These are phyloP conservation scores for Tetracladium setigerum DNA, from an alignment of 495 filamentous ascomycete genomes.

Conservation along the genomic window DNA sequence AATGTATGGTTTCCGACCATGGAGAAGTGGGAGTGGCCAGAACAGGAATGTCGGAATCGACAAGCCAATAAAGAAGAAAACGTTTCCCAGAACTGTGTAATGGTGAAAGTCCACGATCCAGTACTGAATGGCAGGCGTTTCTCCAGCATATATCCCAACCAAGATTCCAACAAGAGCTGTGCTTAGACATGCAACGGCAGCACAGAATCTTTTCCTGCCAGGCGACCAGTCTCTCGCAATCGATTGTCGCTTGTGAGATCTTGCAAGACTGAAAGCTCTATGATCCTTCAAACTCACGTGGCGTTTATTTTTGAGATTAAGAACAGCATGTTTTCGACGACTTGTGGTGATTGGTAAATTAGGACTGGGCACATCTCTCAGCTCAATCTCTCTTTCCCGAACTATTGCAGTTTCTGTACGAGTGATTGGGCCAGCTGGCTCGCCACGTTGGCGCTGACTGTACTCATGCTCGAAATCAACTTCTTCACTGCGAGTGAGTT, in stretches of 20 bases:
- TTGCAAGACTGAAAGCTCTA: slow-evolving; percentile 41
- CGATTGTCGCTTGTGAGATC: slow-evolving; percentile 41
- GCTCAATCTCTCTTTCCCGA: slow-evolving; percentile 3
- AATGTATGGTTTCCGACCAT: slow-evolving; percentile 70
- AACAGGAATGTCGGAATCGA: slow-evolving; percentile 58
- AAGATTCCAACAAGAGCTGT: slow-evolving; percentile 60
- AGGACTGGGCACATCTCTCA: slow-evolving; percentile 11
- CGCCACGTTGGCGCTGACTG: slow-evolving; percentile 6
- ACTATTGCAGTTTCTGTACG: slow-evolving; percentile 1
- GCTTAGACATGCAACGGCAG: slow-evolving; percentile 60
- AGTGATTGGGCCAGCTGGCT: not conserved
- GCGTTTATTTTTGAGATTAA: slow-evolving; percentile 26
- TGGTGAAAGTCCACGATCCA: slow-evolving; percentile 57
- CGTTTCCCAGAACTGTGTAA: slow-evolving; percentile 62
- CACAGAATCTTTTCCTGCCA: slow-evolving; percentile 55
- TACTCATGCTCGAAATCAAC: slow-evolving; percentile 15
- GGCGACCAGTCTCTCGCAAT: slow-evolving; percentile 61
- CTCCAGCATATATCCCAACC: slow-evolving; percentile 66
- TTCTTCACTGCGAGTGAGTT: slow-evolving; percentile 1
- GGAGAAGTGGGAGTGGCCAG: slow-evolving; percentile 70
- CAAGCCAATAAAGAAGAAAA: slow-evolving; percentile 60
- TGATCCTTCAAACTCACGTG: slow-evolving; percentile 25
- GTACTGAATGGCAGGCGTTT: slow-evolving; percentile 69
- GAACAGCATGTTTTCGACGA: slow-evolving; percentile 1
- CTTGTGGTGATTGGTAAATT: slow-evolving; percentile 7